phyloP scores from a whole-genome alignment of 2,329 filamentous ascomycete species.

The Beauveria sp. region DNA sequence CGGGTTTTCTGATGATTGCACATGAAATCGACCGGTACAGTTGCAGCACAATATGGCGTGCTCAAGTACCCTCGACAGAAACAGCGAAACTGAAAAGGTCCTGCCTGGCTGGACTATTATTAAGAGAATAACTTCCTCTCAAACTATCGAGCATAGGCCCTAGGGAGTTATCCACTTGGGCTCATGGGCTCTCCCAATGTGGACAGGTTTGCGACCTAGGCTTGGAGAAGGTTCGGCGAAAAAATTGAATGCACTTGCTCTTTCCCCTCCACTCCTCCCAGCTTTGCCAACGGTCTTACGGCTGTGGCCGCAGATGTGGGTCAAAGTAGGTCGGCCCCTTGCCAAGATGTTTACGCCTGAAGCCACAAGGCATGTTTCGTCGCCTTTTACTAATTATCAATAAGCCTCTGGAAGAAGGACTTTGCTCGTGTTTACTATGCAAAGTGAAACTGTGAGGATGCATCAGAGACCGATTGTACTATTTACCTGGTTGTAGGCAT shows the following conservation, averaged over 20 bases:
- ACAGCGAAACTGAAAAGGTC: background rate
- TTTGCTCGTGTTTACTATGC: background rate
- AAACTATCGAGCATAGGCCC: background rate
- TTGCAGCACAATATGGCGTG: background rate
- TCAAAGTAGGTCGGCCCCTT: background rate
- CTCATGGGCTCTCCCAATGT: background rate
- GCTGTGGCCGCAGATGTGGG: background rate
- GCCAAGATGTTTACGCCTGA: background rate
- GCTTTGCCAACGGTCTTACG: background rate
- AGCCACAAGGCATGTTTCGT: background rate
- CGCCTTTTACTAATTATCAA: background rate
- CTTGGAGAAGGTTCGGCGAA: background rate
- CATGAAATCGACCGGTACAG: no score
- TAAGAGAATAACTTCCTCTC: background rate
- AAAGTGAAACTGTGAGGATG: no score
- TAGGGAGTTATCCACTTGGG: background rate
- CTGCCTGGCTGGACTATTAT: background rate
- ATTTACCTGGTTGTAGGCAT: background rate
- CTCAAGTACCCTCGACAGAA: background rate
- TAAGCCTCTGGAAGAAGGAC: background rate
- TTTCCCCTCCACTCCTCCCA: background rate
- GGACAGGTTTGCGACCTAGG: background rate
- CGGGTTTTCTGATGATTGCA: background rate
- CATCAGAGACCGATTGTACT: no score
- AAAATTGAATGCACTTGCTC: background rate